A percentile compares a stretch with the other conserved stretches of the same genome.
These are phyloP conservation scores for Tricladium varicosporioides DNA, from an alignment of 2,329 filamentous ascomycete genomes.

Conservation along the genomic window DNA sequence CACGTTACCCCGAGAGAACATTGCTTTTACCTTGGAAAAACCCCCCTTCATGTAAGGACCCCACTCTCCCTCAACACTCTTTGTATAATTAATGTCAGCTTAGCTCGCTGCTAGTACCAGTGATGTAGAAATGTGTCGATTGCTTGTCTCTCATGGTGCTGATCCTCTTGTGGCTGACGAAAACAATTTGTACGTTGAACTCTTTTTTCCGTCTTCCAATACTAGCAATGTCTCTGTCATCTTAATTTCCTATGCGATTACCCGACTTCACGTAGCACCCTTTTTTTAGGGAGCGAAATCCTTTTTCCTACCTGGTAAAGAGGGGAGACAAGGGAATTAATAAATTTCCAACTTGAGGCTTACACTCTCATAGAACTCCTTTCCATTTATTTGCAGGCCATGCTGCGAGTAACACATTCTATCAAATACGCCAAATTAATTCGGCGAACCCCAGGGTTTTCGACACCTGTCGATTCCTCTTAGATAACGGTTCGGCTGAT, in stretches of 20 bases:
- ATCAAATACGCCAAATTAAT: no score
- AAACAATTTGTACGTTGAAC: background rate
- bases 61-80: background rate
- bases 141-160: constrained; percentile 1
- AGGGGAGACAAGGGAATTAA: no score
- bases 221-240: no score
- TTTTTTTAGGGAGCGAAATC: no score
- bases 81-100: background rate
- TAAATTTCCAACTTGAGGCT: no score
- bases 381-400: background rate
- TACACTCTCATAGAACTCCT: background rate
- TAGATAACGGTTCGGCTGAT: background rate
- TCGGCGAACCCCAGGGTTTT: background rate
- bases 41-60: background rate
- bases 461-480: background rate
- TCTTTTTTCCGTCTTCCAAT: background rate
- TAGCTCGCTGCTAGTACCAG: background rate
- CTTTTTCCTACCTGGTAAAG: no score
- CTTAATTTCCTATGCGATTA: no score
- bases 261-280: no score
- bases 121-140: background rate
- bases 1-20: background rate
- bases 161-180: background rate
- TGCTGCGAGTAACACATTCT: background rate
- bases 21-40: background rate